Base-by-base conservation (phyloP, 2,329 filamentous ascomycete genomes). In the Magnaporthales sp. region DNA sequence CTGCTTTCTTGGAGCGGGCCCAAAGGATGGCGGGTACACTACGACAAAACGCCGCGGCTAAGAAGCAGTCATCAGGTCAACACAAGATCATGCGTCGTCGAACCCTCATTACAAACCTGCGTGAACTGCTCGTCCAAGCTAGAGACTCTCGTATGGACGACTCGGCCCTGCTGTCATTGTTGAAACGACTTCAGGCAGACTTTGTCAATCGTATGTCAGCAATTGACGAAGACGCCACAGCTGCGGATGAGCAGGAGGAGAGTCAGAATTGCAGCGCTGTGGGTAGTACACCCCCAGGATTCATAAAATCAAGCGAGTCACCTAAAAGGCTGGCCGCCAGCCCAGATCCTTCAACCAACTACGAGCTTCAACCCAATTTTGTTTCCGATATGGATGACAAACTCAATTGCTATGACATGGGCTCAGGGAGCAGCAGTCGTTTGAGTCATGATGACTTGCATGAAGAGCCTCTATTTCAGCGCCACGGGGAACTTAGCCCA, bases 1-100 rank as follows among this genome's bases (percentile, higher is more conserved):
- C 82, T 0, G 77, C 78, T 1, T 86, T 97, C 3, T 79, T 96
- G 2, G 79, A 88, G 7, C 81, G 84, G 32, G 94, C 93, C 0
- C 86, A 90, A 68, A 73, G 79, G 0, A 87, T 95, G 4, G 87
- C 91, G 0, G 80, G 81, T 3, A 83, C 83, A 26, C 78, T 97
- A 7, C 82, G 87, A 56, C 77, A 79, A 10, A 83, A 84, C 26
- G 54, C 64, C 4, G 64, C 51, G 64, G 64, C 51, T 15, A 32
- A 60, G 11, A 60, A 58, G 51, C 8, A 7, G 11, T 29, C 54
- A n/a, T 60, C 51, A 11, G 30, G 6, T 13, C 51, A 56, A 22
- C 15, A 38, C 64, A 13, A 27, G 19, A 22, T 32, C 64, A 26
- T 58, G 27, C 29, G 29, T 4, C 29, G 64, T 8, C 64, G 64